Conservation (phyloP, 345 rosid genomes). For the Geranium brycei region DNA sequence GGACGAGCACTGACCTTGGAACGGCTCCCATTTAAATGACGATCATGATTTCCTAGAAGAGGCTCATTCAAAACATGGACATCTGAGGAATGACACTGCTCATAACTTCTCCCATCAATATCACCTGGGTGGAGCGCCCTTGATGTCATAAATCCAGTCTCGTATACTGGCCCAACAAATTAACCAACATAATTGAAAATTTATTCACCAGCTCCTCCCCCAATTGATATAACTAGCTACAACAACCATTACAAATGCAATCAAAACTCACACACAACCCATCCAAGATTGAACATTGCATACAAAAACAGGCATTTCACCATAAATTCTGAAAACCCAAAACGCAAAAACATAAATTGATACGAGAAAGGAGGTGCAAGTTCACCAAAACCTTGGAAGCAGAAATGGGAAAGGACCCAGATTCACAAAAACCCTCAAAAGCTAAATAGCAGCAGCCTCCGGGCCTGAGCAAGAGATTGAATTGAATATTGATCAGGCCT, state of each 20-base stretch:
- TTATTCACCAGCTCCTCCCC: neutral
- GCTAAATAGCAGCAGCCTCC: too few species aligned
- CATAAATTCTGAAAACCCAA: too few species aligned
- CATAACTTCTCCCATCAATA: constrained; percentile 45
- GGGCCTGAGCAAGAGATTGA: neutral
- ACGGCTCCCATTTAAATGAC: constrained; percentile 16
- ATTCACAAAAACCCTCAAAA: neutral
- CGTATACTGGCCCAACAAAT: neutral
- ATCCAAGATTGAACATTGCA: neutral
- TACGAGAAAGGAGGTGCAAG: too few species aligned
- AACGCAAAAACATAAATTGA: too few species aligned
- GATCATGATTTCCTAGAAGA: constrained; percentile 28
- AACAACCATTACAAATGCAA: neutral
- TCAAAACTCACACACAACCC: neutral
- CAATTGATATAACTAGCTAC: neutral
- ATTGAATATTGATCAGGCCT: neutral
- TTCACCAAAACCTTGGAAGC: neutral
- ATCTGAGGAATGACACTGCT: constrained; percentile 36
- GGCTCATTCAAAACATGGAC: constrained; percentile 58
- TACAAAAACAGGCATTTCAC: too few species aligned
- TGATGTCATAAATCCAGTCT: constrained; percentile 10
- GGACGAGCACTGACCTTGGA: constrained; percentile 25
- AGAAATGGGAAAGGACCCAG: neutral
- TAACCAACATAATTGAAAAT: neutral
- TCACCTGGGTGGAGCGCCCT: constrained; percentile 62